These are phyloP conservation scores for Lepidopterella palustris DNA, from an alignment of 495 filamentous ascomycete species.

Conservation along the genomic window DNA sequence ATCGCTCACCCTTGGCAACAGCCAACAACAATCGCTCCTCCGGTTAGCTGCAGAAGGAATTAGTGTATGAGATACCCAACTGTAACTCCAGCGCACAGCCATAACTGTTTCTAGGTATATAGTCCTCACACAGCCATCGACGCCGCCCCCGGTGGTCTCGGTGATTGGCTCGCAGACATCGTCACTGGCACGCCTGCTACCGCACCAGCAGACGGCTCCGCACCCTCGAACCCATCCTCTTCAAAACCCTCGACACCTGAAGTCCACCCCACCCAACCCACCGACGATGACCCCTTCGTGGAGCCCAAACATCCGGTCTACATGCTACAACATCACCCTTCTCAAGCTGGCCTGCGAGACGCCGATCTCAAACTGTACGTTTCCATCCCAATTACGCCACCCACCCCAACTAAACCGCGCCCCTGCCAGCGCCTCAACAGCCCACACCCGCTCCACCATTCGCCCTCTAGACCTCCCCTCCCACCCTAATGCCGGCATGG, in stretches of 20 bases:
- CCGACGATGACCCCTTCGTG: conserved; percentile 21
- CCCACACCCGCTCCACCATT: conserved; percentile 50
- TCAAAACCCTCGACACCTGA: conserved; percentile 17
- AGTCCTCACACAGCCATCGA: conserved; percentile 93
- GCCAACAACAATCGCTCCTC: conserved; percentile 79
- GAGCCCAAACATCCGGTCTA: conserved; percentile 30
- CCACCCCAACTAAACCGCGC: background rate
- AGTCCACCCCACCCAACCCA: background rate
- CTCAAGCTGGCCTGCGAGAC: conserved; percentile 26
- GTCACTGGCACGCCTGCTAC: conserved; percentile 48
- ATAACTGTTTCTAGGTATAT: conserved; percentile 53
- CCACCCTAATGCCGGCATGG: conserved; percentile 68
- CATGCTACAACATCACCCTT: conserved; percentile 38
- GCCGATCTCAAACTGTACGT: conserved; percentile 27
- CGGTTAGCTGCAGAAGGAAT: conserved; percentile 82
- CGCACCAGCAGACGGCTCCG: conserved; percentile 33
- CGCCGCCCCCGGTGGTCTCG: conserved; percentile 76
- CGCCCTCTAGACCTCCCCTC: conserved; percentile 47
- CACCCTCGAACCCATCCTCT: conserved; percentile 21
- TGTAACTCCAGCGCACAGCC: background rate
- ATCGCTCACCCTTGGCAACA: conserved; percentile 71
- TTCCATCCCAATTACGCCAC: conserved; percentile 3
- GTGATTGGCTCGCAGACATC: conserved; percentile 92
- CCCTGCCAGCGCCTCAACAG: conserved; percentile 12
- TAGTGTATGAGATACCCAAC: conserved; percentile 45